Percentiles rank a stretch among this genome's conserved stretches.
phyloP scores from a whole-genome alignment of 164 flowering plant genomes.

The Echeveria elegans region DNA sequence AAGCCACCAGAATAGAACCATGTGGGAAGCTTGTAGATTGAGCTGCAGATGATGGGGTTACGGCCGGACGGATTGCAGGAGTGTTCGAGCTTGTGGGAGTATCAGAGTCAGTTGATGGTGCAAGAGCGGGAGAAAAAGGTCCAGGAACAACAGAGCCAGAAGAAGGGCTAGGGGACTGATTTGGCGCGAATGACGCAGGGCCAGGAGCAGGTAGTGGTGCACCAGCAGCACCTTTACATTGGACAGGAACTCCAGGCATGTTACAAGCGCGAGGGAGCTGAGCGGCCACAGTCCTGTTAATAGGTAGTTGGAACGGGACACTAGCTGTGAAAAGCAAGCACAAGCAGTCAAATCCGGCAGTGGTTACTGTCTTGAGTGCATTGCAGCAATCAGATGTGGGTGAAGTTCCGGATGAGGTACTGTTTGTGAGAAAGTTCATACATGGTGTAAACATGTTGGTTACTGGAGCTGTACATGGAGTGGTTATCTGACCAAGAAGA shows the following conservation, averaged over 20 bases:
- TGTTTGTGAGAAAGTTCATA: slow-evolving; percentile 21
- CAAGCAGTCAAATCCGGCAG: slow-evolving; percentile 39
- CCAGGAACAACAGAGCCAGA: slow-evolving; percentile 22
- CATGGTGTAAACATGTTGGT: slow-evolving; percentile 14
- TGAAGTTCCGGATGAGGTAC: slow-evolving; percentile 35
- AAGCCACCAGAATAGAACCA: slow-evolving; percentile 24
- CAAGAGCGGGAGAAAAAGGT: slow-evolving; percentile 20
- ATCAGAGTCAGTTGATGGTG: slow-evolving; percentile 33
- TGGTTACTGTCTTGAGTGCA: slow-evolving; percentile 39
- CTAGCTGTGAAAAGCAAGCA: slow-evolving; percentile 63
- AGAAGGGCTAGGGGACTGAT: slow-evolving; percentile 26
- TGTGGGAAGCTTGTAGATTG: slow-evolving; percentile 16
- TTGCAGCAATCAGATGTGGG: slow-evolving; percentile 62
- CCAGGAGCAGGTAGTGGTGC: slow-evolving; percentile 7
- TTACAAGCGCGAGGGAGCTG: slow-evolving; percentile 78
- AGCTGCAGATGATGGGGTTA: slow-evolving; percentile 25
- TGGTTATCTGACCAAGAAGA: slow-evolving; percentile 37
- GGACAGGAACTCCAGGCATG: slow-evolving; percentile 55
- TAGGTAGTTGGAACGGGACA: slow-evolving; percentile 58
- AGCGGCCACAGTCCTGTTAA: slow-evolving; percentile 51
- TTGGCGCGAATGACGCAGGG: slow-evolving; percentile 14
- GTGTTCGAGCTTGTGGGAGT: slow-evolving; percentile 15
- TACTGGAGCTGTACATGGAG: slow-evolving; percentile 51
- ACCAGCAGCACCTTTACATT: slow-evolving; percentile 53
- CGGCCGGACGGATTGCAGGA: background rate